A percentile compares a stretch with the other conserved stretches of the same genome.
phyloP scores from a whole-genome alignment of 495 filamentous ascomycete species.

The Aspergillus hancockii region DNA sequence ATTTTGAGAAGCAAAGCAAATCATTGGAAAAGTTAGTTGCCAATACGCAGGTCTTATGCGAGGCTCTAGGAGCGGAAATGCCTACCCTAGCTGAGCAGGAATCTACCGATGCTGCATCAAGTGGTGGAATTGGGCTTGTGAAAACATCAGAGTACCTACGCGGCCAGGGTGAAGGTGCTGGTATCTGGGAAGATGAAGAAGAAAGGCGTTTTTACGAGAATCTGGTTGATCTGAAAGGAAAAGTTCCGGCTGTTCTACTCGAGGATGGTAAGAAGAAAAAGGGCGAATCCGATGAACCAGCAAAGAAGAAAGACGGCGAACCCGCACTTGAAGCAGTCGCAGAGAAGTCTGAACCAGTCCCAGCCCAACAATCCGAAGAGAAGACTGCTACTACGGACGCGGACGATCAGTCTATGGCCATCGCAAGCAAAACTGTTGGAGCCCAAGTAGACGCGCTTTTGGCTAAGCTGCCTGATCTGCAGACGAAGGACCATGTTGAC shows the following conservation, averaged over 20 bases:
- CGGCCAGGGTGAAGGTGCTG: slow-evolving; percentile 86
- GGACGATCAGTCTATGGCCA: slow-evolving; percentile 88
- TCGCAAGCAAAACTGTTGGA: slow-evolving; percentile 96
- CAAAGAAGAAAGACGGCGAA: slow-evolving; percentile 54
- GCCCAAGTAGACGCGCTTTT: slow-evolving; percentile 94
- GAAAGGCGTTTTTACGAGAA: slow-evolving; percentile 98
- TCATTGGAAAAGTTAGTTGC: slow-evolving; percentile 85
- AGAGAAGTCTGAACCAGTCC: slow-evolving; percentile 33
- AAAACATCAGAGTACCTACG: slow-evolving; percentile 92
- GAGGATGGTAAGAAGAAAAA: slow-evolving; percentile 98
- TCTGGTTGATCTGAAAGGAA: slow-evolving; percentile 89
- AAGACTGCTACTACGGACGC: slow-evolving; percentile 52
- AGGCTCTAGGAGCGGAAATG: slow-evolving; percentile 90
- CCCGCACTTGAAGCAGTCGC: slow-evolving; percentile 22
- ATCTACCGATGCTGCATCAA: slow-evolving; percentile 58
- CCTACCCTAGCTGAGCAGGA: slow-evolving; percentile 86
- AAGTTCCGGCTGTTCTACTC: slow-evolving; percentile 88
- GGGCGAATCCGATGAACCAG: slow-evolving; percentile 65
- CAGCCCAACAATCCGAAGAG: slow-evolving; percentile 44
- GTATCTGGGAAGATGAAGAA: slow-evolving; percentile 99
- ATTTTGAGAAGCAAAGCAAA: slow-evolving; percentile 90
- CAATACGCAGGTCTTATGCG: slow-evolving; percentile 89
- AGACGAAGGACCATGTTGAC: slow-evolving; percentile 88
- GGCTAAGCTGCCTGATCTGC: slow-evolving; percentile 82
- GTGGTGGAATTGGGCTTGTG: slow-evolving; percentile 85